Evolutionary conservation across 352 stramenopile species (phyloP).

Genomic region (Globisporangium spiculum): DNA sequence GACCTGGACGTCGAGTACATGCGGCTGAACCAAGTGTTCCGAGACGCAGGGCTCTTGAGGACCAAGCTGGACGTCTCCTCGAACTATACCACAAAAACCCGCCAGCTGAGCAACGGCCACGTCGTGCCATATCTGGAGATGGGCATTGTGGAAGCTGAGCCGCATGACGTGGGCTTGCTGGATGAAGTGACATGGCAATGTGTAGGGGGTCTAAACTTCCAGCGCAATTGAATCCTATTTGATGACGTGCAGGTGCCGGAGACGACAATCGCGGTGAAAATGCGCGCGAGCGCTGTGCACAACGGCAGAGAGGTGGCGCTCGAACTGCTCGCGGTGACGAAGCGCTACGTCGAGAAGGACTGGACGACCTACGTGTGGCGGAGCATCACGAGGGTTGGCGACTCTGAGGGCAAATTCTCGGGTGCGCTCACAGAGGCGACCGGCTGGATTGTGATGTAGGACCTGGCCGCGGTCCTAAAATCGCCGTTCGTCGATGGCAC

Average conservation of each 20-base stretch:
- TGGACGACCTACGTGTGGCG: conserved; percentile 1
- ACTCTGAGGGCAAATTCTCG: neutral
- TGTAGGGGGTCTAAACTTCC: neutral
- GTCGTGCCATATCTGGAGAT: neutral
- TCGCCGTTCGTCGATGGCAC: too few species aligned
- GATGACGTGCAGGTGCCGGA: neutral
- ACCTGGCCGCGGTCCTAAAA: neutral
- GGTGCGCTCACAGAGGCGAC: conserved; percentile 3
- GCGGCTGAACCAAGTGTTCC: conserved; percentile 3
- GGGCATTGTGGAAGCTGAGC: neutral
- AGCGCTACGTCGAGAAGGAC: conserved; percentile 5
- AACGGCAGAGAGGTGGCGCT: neutral
- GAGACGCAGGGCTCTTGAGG: neutral
- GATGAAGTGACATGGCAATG: neutral
- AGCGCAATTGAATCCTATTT: neutral
- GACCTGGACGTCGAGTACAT: conserved; percentile 10
- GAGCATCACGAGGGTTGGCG: neutral
- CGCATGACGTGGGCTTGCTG: neutral
- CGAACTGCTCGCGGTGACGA: neutral
- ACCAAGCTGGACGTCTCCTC: neutral
- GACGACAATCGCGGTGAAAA: neutral
- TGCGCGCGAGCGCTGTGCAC: neutral
- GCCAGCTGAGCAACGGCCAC: neutral
- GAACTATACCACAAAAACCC: neutral
- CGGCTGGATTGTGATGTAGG: conserved; percentile 5